phyloP scores from a whole-genome alignment of 2,329 filamentous ascomycete species.

The Zymoseptoria passerinii region DNA sequence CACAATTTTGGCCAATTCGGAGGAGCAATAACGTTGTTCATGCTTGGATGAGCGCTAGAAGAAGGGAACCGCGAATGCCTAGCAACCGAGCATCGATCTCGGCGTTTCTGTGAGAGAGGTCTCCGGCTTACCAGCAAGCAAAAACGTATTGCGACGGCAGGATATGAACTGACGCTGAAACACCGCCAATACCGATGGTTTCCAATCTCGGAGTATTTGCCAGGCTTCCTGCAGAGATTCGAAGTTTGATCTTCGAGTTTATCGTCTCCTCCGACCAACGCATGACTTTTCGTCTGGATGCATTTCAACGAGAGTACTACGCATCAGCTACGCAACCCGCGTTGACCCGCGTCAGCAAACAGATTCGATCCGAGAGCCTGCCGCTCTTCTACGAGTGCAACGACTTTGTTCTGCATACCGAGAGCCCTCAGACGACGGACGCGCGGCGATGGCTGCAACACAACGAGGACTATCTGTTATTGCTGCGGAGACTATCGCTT shows the following conservation, averaged over 20 bases:
- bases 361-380: slow-evolving; percentile 22
- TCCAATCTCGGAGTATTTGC: slow-evolving; percentile 5
- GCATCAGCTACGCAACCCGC: slow-evolving; percentile 21
- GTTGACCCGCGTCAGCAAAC: slow-evolving; percentile 21
- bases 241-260: slow-evolving; percentile 16
- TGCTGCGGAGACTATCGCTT: slow-evolving; percentile 16
- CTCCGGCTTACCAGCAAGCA: background rate
- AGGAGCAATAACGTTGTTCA: no score
- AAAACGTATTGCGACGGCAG: background rate
- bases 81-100: no score
- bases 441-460: slow-evolving; percentile 20
- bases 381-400: slow-evolving; percentile 26
- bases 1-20: background rate
- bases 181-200: background rate
- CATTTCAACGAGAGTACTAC: slow-evolving; percentile 23
- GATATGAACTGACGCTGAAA: no score
- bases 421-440: slow-evolving; percentile 22
- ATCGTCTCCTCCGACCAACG: slow-evolving; percentile 18
- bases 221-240: slow-evolving; percentile 15
- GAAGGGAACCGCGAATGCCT: no score
- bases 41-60: no score
- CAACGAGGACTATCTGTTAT: slow-evolving; percentile 14
- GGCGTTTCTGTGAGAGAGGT: no score
- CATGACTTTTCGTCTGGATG: slow-evolving; percentile 26
- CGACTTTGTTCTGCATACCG: slow-evolving; percentile 25